Conservation (phyloP, 1,139 yeast genomes). For the Zygosaccharomyces pseudobailii region DNA sequence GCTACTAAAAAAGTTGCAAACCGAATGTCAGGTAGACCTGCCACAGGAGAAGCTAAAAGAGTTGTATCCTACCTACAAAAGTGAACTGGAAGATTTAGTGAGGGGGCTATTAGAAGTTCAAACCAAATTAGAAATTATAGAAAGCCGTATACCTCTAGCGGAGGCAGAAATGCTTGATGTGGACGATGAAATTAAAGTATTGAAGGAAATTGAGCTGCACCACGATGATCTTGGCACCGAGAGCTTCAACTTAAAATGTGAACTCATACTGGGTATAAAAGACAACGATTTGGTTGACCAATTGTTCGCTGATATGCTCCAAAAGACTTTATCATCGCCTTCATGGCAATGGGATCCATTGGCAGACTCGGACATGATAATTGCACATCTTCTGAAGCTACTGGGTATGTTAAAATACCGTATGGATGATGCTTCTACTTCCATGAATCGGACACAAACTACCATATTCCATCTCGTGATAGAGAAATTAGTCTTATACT, state of each 20-base stretch:
- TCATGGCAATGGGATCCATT: slow-evolving; percentile 1
- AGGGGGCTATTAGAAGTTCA: background rate
- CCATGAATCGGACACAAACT: slow-evolving; percentile 28
- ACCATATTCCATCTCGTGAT: slow-evolving; percentile 16
- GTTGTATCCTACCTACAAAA: background rate
- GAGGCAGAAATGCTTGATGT: slow-evolving; percentile 4
- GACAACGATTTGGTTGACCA: slow-evolving; percentile 14
- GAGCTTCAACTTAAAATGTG: background rate
- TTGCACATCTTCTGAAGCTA: slow-evolving; percentile 6
- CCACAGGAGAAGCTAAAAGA: background rate
- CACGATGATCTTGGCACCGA: background rate
- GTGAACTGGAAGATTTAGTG: slow-evolving; percentile 1
- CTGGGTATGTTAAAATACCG: slow-evolving; percentile 20
- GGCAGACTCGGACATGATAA: background rate
- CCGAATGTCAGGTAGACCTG: background rate
- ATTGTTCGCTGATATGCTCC: slow-evolving; percentile 9
- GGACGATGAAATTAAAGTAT: slow-evolving; percentile 2
- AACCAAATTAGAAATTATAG: background rate
- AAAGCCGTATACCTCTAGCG: slow-evolving; percentile 3
- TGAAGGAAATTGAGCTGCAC: slow-evolving; percentile 1
- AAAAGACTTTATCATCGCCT: background rate
- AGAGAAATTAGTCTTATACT: slow-evolving; percentile 9
- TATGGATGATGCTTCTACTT: slow-evolving; percentile 14
- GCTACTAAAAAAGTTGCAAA: slow-evolving; percentile 1
- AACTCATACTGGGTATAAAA: slow-evolving; percentile 9